phyloP scores from a whole-genome alignment of 352 stramenopile species.

The Phytophthora ohioensis region DNA sequence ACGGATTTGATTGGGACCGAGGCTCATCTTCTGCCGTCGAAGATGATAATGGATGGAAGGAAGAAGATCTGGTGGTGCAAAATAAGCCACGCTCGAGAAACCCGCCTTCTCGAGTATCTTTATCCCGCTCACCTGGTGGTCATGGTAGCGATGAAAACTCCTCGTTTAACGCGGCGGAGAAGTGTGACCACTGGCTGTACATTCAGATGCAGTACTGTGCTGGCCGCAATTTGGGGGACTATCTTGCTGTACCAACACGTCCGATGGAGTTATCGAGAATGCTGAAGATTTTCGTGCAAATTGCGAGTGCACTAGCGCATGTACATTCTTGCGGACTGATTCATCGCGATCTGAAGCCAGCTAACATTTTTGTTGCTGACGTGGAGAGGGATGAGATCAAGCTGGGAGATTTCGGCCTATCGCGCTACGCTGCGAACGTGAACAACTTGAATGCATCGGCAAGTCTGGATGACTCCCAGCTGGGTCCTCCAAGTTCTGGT shows the following conservation, averaged over 20 bases:
- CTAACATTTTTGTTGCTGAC: slow-evolving; percentile 93
- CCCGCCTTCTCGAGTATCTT: slow-evolving; percentile 14
- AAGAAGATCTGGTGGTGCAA: slow-evolving; percentile 66
- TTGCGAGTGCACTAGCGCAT: slow-evolving; percentile 90
- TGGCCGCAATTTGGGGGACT: slow-evolving; percentile 86
- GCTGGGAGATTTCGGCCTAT: slow-evolving; percentile 91
- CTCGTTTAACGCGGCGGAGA: slow-evolving; percentile 56
- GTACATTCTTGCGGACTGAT: slow-evolving; percentile 92
- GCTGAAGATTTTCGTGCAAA: slow-evolving; percentile 90
- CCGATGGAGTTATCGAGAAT: slow-evolving; percentile 82
- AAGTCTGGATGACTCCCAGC: slow-evolving; percentile 47
- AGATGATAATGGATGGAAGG: slow-evolving; percentile 60
- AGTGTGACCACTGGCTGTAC: slow-evolving; percentile 90
- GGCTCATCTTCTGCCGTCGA: slow-evolving; percentile 55
- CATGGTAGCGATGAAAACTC: slow-evolving; percentile 52
- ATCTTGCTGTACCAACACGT: slow-evolving; percentile 72
- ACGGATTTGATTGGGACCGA: slow-evolving; percentile 84
- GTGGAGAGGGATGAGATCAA: slow-evolving; percentile 89
- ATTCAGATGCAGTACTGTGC: slow-evolving; percentile 95
- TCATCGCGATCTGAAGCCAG: slow-evolving; percentile 93
- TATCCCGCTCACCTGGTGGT: slow-evolving; percentile 21
- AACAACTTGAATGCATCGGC: slow-evolving; percentile 67
- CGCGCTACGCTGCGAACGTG: slow-evolving; percentile 83
- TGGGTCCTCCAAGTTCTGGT: slow-evolving; percentile 24
- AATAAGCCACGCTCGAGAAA: slow-evolving; percentile 40